phyloP scores from a whole-genome alignment of 768 basidiomycete species.

The Bullera alba region DNA sequence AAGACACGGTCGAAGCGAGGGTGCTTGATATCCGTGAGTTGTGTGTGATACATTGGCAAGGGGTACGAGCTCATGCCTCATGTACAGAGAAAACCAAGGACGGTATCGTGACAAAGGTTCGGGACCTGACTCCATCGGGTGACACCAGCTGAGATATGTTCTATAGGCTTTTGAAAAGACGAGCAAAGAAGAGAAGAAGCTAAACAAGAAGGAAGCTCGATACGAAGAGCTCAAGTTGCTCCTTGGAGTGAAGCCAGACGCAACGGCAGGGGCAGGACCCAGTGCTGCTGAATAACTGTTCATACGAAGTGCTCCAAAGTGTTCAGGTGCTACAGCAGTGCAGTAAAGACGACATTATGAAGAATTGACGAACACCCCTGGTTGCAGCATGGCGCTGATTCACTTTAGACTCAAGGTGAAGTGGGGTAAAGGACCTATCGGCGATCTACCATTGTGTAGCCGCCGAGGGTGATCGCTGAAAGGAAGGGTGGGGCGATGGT shows the following conservation, averaged over 20 bases:
- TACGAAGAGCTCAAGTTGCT: conserved; percentile 57
- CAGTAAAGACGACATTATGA: too few species aligned
- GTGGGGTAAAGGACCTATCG: too few species aligned
- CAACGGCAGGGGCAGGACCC: too few species aligned
- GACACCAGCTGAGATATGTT: background rate
- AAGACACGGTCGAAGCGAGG: conserved; percentile 80
- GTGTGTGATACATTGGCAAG: background rate
- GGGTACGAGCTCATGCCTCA: background rate
- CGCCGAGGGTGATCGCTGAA: too few species aligned
- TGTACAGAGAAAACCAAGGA: conserved; percentile 67
- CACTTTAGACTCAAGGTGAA: too few species aligned
- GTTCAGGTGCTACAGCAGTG: too few species aligned
- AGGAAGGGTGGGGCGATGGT: too few species aligned
- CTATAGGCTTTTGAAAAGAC: conserved; percentile 75
- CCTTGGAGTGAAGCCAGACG: conserved; percentile 30
- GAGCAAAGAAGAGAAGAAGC: conserved; percentile 59
- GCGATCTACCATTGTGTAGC: too few species aligned
- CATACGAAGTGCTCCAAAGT: too few species aligned
- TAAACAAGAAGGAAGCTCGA: conserved; percentile 71
- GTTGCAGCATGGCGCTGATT: too few species aligned
- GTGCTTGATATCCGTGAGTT: conserved; percentile 66
- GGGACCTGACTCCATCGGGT: background rate
- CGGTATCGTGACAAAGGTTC: conserved; percentile 64
- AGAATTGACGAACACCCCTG: too few species aligned
- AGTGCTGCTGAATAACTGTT: too few species aligned